phyloP scores from a whole-genome alignment of 345 rosid genomes.

The Crucihimalaya himalaica region DNA sequence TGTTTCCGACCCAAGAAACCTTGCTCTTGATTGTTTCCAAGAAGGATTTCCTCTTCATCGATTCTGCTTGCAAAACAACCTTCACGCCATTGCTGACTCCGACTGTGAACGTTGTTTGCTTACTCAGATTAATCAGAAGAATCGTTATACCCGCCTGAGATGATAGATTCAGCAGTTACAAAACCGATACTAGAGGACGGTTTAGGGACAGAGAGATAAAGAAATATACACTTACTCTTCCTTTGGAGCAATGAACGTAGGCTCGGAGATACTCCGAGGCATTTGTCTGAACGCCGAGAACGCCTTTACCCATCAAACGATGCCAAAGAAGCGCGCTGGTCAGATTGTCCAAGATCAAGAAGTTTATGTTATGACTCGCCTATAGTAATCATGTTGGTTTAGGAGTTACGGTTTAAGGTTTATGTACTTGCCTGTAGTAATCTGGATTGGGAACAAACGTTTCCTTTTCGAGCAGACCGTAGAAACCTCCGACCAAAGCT shows the following conservation, averaged over 20 bases:
- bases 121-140: slow-evolving; percentile 79
- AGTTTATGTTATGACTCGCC: not conserved
- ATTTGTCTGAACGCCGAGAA: slow-evolving; percentile 56
- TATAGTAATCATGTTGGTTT: not conserved
- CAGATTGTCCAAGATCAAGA: not conserved
- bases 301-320: slow-evolving; percentile 88
- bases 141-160: slow-evolving; percentile 78
- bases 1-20: slow-evolving; percentile 64
- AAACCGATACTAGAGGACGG: slow-evolving; percentile 5
- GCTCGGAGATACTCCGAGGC: slow-evolving; percentile 62
- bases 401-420: not conserved
- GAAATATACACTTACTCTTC: slow-evolving; percentile 62
- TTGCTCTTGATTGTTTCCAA: slow-evolving; percentile 53
- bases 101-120: slow-evolving; percentile 56
- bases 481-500: slow-evolving; percentile 86
- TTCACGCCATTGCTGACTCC: slow-evolving; percentile 51
- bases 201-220: slow-evolving; percentile 37
- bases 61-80: slow-evolving; percentile 31
- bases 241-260: slow-evolving; percentile 90
- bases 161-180: slow-evolving; percentile 32
- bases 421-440: slow-evolving; percentile 73
- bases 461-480: slow-evolving; percentile 72
- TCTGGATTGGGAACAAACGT: slow-evolving; percentile 81
- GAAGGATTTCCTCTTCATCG: slow-evolving; percentile 40
- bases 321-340: slow-evolving; percentile 95